These are phyloP conservation scores for Gracilaria domingensis DNA, from an alignment of 23 red algal species.

Conservation along the genomic window DNA sequence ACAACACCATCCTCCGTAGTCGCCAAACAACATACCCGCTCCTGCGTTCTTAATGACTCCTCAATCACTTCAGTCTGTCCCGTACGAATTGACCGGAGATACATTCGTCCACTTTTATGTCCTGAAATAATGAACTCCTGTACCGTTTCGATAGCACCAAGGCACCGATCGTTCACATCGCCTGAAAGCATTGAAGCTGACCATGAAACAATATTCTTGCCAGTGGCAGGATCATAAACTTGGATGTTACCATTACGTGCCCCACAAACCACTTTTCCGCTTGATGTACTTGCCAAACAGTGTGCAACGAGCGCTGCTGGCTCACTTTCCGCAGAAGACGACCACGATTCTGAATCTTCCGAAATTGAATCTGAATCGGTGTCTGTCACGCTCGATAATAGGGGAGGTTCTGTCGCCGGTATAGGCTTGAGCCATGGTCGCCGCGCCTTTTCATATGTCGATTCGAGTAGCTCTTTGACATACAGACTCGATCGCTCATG, in stretches of 20 bases:
- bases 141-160: conserved; percentile 47
- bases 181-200: conserved; percentile 17
- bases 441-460: conserved; percentile 55
- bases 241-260: conserved; percentile 48
- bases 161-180: conserved; percentile 1
- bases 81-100: conserved; percentile 40
- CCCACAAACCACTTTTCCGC: conserved; percentile 55
- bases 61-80: conserved; percentile 40
- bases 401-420: background rate
- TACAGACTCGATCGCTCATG: conserved; percentile 20
- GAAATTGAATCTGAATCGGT: conserved; percentile 5
- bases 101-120: conserved; percentile 51
- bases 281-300: conserved; percentile 33
- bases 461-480: conserved; percentile 27
- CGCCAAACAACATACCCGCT: conserved; percentile 18
- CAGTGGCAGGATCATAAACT: conserved; percentile 41
- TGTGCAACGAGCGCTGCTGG: background rate
- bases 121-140: conserved; percentile 51
- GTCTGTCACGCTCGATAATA: conserved; percentile 20
- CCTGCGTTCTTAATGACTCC: background rate
- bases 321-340: background rate
- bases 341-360: background rate
- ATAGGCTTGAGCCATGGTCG: conserved; percentile 62
- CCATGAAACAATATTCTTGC: conserved; percentile 48
- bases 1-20: conserved; percentile 51